phyloP scores from a whole-genome alignment of 139 green algal species.

The Ulvella scutata region DNA sequence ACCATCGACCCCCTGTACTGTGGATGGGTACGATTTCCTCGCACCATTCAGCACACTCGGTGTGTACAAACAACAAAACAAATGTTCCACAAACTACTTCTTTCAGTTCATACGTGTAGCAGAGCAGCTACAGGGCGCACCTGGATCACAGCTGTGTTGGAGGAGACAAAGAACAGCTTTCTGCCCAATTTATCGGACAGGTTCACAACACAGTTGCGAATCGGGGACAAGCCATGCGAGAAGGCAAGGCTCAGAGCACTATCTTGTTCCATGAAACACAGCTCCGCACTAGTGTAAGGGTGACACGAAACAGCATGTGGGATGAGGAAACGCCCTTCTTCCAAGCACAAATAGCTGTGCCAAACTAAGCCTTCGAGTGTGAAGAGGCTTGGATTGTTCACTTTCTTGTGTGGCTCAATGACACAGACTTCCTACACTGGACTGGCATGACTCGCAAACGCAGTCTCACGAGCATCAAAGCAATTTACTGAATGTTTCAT shows the following conservation, averaged over 20 bases:
- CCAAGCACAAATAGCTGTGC: no score
- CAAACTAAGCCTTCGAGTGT: no score
- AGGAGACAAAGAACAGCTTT: slow-evolving; percentile 34
- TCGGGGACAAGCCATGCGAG: not conserved
- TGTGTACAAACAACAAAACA: not conserved
- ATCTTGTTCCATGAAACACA: not conserved
- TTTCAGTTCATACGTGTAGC: slow-evolving; percentile 24
- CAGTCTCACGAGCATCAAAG: no score
- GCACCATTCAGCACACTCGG: not conserved
- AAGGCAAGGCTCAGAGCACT: not conserved
- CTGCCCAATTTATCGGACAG: slow-evolving; percentile 31
- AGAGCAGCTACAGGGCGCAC: no score
- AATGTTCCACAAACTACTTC: slow-evolving; percentile 26
- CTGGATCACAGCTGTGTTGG: slow-evolving; percentile 41
- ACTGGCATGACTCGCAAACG: no score
- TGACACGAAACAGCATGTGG: no score
- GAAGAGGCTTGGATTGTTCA: no score
- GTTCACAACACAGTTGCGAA: slow-evolving; percentile 19
- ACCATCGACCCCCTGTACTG: not conserved
- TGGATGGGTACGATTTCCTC: not conserved
- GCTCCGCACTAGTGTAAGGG: no score
- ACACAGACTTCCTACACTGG: no score
- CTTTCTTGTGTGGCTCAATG: no score
- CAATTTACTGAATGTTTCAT: no score
- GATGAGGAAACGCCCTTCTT: no score